Evolutionary conservation across 31 red algal genomes (phyloP), one percentile per base, ranked within the genome.

Genomic region (Endocladia muricata): DNA sequence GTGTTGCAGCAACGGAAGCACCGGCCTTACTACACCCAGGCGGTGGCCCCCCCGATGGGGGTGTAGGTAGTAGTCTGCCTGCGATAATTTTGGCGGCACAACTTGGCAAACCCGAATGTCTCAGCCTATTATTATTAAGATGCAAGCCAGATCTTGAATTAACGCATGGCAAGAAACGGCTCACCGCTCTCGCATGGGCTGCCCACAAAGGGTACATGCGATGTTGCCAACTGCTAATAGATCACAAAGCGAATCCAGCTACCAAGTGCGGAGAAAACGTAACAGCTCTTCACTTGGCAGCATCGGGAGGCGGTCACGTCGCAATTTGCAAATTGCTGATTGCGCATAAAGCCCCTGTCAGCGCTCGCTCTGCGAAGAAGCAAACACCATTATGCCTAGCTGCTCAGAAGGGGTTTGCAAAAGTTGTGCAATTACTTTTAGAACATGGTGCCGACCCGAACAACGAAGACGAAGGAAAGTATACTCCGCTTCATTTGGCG

Each of bases 341-440:
- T 44, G 67, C 77, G 31, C 76, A 83, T 47, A 77, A 74, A 2
- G 86, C 83, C 15, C 90, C 79, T 3, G 88, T 98, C 6, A 93
- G 78, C 82, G 55, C 78, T 7, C 36, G 56, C 31, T 90, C 85
- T 40, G 41, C 82, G 5, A 98, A 94, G 67, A 84, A 78, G 42
- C 90, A 94, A 62, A 94, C 91, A 17, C 91, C 96, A 1, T 67
- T 98, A 31, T 94, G 88, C 66, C 71, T 94, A 17, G 96, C 96
- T 11, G 76, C 88, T 34, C 91, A 91, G 47, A 94, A 90, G 63
- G 96, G 96, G 9, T 77, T 74, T 61, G 49, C 51, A 22, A 81
- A 83, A 25, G 61, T 88, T 55, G 94, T 97, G 2, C 82, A 79
- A 47, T 54, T 97, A 22, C 70, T 97, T 29, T 49, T 97, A 38